Conservation (phyloP, 768 basidiomycete genomes). For the Rhodotorula toruloides region DNA sequence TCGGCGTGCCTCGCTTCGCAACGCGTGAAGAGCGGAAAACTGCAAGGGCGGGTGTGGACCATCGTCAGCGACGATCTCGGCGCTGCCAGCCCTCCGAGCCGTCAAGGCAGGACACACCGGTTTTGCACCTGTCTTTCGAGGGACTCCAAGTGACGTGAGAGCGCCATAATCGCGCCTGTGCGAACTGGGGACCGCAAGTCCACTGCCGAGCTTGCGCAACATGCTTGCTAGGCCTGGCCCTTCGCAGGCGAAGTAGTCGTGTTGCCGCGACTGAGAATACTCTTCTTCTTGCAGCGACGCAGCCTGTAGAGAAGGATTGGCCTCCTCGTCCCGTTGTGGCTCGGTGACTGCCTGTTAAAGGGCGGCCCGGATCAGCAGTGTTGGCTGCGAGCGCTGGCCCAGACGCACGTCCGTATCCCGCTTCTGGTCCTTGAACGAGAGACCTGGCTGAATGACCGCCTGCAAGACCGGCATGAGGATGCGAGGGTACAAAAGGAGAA, state of each 20-base stretch:
- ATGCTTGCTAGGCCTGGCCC: constrained; percentile 33
- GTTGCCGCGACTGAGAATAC: constrained; percentile 18
- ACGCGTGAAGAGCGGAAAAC: constrained; percentile 22
- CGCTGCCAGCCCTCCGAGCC: too few species aligned
- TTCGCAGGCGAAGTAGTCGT: constrained; percentile 33
- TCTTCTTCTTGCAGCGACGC: constrained; percentile 5
- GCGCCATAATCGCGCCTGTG: too few species aligned
- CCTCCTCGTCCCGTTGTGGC: constrained; percentile 30
- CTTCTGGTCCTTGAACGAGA: constrained; percentile 38
- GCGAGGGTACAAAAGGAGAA: too few species aligned
- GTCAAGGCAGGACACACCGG: constrained; percentile 5
- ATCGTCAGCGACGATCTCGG: too few species aligned
- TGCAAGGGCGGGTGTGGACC: not conserved
- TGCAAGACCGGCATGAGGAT: not conserved
- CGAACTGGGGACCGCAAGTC: not conserved
- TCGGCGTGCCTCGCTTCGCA: constrained; percentile 7
- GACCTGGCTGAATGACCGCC: constrained; percentile 26
- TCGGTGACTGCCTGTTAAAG: constrained; percentile 21
- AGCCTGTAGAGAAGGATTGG: not conserved
- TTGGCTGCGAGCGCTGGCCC: not conserved
- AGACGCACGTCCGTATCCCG: constrained; percentile 32
- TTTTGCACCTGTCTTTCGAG: too few species aligned
- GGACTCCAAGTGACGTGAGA: too few species aligned
- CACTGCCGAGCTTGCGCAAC: constrained; percentile 29
- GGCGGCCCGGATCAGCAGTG: not conserved